A percentile compares a stretch with the other conserved stretches of the same genome.
Conservation (phyloP, 805 yeast species). For the Pichia rugopelliculosa region DNA sequence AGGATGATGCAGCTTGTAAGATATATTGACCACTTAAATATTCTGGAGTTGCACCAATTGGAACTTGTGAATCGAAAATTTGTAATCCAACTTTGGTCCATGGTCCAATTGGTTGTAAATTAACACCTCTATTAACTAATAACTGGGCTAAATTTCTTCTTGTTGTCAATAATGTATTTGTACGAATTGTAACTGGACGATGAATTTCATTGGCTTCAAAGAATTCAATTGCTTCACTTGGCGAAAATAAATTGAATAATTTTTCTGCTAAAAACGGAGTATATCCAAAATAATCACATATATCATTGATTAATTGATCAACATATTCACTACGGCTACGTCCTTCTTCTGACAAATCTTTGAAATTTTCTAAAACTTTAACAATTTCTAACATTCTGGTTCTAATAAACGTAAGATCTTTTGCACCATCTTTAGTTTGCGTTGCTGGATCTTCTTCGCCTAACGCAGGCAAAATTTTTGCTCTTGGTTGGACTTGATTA, state of each 20-base stretch:
- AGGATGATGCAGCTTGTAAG: slow-evolving; percentile 96
- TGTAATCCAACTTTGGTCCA: slow-evolving; percentile 99
- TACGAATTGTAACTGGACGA: slow-evolving; percentile 93
- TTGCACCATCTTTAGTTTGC: slow-evolving; percentile 29
- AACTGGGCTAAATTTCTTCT: slow-evolving; percentile 95
- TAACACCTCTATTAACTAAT: slow-evolving; percentile 92
- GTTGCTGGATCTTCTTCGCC: slow-evolving; percentile 45
- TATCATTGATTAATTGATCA: slow-evolving; percentile 73
- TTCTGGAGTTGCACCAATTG: slow-evolving; percentile 99
- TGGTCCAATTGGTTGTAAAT: slow-evolving; percentile 90
- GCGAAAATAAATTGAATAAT: slow-evolving; percentile 82
- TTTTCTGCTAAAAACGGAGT: slow-evolving; percentile 89
- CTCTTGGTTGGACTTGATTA: slow-evolving; percentile 59
- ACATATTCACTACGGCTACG: slow-evolving; percentile 78
- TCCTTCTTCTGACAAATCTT: slow-evolving; percentile 75
- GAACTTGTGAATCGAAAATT: slow-evolving; percentile 97
- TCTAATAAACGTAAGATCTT: slow-evolving; percentile 71
- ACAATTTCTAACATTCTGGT: slow-evolving; percentile 94
- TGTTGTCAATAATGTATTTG: slow-evolving; percentile 92
- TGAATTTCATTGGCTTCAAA: slow-evolving; percentile 98
- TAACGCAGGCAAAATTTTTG: slow-evolving; percentile 69
- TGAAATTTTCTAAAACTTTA: slow-evolving; percentile 87
- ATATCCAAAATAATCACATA: slow-evolving; percentile 91
- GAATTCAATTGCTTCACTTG: slow-evolving; percentile 95
- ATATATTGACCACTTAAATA: slow-evolving; percentile 97